phyloP scores from a whole-genome alignment of 441 rosid species.

The Gossypium davidsonii region DNA sequence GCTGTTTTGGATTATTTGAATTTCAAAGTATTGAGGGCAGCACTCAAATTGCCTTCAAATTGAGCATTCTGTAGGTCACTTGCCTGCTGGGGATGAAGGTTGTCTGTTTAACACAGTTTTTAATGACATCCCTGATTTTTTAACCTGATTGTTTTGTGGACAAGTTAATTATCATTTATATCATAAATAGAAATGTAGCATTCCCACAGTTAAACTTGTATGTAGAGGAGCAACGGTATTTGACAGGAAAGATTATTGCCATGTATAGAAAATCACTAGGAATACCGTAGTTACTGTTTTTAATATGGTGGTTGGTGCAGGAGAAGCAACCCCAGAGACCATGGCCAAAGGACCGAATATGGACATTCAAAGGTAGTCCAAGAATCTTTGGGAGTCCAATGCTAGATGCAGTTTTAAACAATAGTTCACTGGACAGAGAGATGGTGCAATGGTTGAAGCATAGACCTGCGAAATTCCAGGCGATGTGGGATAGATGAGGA shows the following conservation, averaged over 20 bases:
- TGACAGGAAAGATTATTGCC: neutral
- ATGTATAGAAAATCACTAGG: neutral
- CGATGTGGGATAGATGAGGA: slow-evolving; percentile 68
- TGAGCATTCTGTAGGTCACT: neutral
- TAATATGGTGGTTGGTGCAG: slow-evolving; percentile 25
- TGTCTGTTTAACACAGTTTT: neutral
- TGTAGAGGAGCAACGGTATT: neutral
- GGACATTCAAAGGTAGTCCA: slow-evolving; percentile 61
- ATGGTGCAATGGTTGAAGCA: slow-evolving; percentile 85
- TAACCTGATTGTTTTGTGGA: neutral
- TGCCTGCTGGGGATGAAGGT: neutral
- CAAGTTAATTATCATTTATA: neutral
- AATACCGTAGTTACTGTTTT: neutral
- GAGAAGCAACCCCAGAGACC: slow-evolving; percentile 80
- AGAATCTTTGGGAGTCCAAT: slow-evolving; percentile 84
- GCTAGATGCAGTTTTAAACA: slow-evolving; percentile 64
- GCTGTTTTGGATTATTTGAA: neutral
- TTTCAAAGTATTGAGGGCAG: neutral
- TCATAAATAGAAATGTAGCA: neutral
- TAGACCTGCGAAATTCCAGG: slow-evolving; percentile 61
- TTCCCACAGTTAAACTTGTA: neutral
- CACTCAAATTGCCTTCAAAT: neutral
- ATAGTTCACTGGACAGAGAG: slow-evolving; percentile 59
- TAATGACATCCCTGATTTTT: neutral
- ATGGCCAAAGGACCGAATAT: slow-evolving; percentile 94